Percentiles rank a stretch among this genome's conserved stretches.
Conservation (phyloP, 148 eudicot species). For the Bassia scoparia region DNA sequence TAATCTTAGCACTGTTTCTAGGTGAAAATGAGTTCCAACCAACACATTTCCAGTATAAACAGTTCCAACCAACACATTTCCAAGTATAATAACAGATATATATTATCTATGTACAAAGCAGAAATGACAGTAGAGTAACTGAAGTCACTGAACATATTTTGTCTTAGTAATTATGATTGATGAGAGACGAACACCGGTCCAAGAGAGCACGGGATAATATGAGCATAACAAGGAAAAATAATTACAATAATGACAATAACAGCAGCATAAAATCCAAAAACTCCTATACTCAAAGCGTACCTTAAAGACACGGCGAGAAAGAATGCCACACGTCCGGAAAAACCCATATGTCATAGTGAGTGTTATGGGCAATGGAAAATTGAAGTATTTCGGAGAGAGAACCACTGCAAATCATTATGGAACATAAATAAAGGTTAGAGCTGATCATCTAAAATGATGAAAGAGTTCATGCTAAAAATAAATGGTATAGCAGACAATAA, state of each 20-base stretch:
- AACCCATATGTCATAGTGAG: conserved; percentile 99
- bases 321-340: conserved; percentile 88
- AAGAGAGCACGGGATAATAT: background rate
- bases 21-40: background rate
- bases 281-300: conserved; percentile 32
- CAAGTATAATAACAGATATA: background rate
- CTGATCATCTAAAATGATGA: background rate
- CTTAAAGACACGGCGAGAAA: conserved; percentile 89
- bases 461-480: background rate
- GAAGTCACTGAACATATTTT: no score
- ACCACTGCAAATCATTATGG: conserved; percentile 65
- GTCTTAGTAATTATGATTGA: background rate
- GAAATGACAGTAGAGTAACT: background rate
- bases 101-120: background rate
- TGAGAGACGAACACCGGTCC: background rate
- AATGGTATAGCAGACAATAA: no score
- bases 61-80: background rate
- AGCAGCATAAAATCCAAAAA: background rate
- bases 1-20: no score
- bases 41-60: background rate
- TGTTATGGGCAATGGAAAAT: conserved; percentile 91
- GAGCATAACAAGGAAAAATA: background rate
- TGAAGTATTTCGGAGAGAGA: conserved; percentile 98
- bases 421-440: background rate
- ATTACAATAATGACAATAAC: background rate